A percentile compares a stretch with the other conserved stretches of the same genome.
phyloP scores from a whole-genome alignment of 2,329 filamentous ascomycete genomes.

The Fusarium dlaminii region DNA sequence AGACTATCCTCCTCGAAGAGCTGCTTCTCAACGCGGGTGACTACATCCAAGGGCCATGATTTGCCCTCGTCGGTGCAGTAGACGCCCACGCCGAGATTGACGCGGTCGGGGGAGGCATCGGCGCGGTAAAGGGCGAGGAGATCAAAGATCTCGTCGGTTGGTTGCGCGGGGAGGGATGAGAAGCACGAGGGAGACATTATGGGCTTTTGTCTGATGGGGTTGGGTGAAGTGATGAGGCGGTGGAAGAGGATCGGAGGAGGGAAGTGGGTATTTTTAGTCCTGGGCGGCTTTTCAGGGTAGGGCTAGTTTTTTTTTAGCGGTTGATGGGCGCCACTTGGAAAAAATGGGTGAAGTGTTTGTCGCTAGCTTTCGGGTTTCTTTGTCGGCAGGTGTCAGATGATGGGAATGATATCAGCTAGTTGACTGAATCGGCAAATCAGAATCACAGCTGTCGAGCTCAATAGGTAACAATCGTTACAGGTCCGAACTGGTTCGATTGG shows the following conservation, averaged over 20 bases:
- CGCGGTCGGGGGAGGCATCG: constrained; percentile 30
- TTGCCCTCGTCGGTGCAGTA: constrained; percentile 40
- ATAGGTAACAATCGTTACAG: too few species aligned
- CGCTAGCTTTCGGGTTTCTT: background rate
- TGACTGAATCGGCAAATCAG: background rate
- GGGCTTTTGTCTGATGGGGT: background rate
- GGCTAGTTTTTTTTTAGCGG: constrained; percentile 5
- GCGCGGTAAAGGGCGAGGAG: constrained; percentile 17
- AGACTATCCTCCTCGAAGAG: constrained; percentile 22
- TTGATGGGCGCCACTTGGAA: background rate
- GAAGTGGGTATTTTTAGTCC: constrained; percentile 26
- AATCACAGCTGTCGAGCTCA: accelerated
- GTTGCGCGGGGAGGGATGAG: constrained; percentile 9
- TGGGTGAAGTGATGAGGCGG: background rate
- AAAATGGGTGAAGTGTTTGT: background rate
- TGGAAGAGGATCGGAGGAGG: constrained; percentile 15
- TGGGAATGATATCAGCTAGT: background rate
- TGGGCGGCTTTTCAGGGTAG: constrained; percentile 5
- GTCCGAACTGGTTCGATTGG: accelerated
- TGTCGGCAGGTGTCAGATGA: background rate
- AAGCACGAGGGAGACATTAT: constrained; percentile 17
- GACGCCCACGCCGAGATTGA: constrained; percentile 37
- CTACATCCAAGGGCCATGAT: constrained; percentile 35
- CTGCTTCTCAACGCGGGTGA: constrained; percentile 27
- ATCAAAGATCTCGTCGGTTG: constrained; percentile 30